Base-by-base conservation (phyloP, 805 yeast genomes). In the Spathaspora hagerdaliae region DNA sequence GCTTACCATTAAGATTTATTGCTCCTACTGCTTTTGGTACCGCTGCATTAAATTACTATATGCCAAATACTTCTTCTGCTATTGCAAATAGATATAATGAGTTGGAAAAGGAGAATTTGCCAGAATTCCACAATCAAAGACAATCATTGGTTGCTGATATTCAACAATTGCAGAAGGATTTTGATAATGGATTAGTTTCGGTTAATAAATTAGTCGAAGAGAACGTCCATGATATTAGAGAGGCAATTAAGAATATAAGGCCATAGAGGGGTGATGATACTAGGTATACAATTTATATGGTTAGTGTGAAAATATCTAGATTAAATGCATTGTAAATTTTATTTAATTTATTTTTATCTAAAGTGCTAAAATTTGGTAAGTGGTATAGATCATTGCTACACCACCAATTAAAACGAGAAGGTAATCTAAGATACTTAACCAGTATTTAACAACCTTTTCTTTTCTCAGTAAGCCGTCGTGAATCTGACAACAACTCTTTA, bases 351-450 rank as follows among this genome's bases (percentile, higher is more conserved):
- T 9, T 6, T 11, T 2, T 29, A 11, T 29, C 32, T 29, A 29
- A 29, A 29, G 32, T 11, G 36, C 35, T 34, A 81, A 50, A 40
- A 83, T 74, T 54, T 82, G 84, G 46, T 73, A 79, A 0, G 90
- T 79, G 0, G 91, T 86, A 60, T 85, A 87, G 1, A 74, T 54
- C 82, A 85, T 77, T 5, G 87, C 81, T 11, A 73, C 53, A 1
- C 71, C 75, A 2, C 95, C 95, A 48, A 84, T 60, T 0, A 70
- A 31, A 2, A 81, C 72, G 51, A 86, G 62, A 2, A 68, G 37
- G 31, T 72, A 63, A 57, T 86, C 87, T 8, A 78, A 51, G 0
- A 55, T 29, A 31, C 76, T 74, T 59, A 73, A 64, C 46, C 55
- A 58, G 36, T 55, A 64, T 11, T 72, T 59, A 27, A 64, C 56